Percentiles rank a stretch among this genome's conserved stretches.
Conservation (phyloP, 345 rosid species). For the Acer yangbiense region DNA sequence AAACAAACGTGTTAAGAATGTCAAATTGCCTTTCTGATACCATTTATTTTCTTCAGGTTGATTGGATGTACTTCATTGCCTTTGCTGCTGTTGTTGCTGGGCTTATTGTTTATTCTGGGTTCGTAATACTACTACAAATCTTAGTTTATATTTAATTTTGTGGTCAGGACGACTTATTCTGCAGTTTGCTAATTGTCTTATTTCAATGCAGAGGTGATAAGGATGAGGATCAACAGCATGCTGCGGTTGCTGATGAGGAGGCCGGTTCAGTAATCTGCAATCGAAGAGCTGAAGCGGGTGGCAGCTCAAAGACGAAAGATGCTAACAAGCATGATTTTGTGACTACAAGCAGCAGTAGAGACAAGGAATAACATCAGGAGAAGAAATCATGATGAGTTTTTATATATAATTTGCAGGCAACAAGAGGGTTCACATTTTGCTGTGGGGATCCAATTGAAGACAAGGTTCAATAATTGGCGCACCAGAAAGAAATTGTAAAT, state of each 20-base stretch:
- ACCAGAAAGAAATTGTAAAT: not conserved
- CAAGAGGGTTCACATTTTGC: not conserved
- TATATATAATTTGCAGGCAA: not conserved
- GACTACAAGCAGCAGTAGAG: not conserved
- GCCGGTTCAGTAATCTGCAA: constrained; percentile 17
- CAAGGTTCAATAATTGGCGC: not conserved
- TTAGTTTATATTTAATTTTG: not conserved
- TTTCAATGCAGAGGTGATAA: constrained; percentile 49
- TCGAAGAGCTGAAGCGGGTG: constrained; percentile 19
- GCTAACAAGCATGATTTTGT: constrained; percentile 15
- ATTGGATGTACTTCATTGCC: constrained; percentile 89
- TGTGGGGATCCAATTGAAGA: not conserved
- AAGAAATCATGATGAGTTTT: constrained; percentile 12
- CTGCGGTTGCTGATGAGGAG: constrained; percentile 44
- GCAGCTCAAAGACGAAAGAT: constrained; percentile 23
- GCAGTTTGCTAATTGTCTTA: not conserved
- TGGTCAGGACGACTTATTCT: not conserved
- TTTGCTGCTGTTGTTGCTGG: constrained; percentile 74
- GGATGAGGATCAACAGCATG: constrained; percentile 34
- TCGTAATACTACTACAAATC: constrained; percentile 16
- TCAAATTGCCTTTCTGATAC: constrained; percentile 5
- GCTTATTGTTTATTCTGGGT: constrained; percentile 78
- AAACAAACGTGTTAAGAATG: not conserved
- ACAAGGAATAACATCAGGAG: constrained; percentile 8
- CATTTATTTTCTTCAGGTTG: constrained; percentile 46